Evolutionary conservation across 2,329 filamentous ascomycete genomes (phyloP).

Genomic region (Trichophyton rubrum): DNA sequence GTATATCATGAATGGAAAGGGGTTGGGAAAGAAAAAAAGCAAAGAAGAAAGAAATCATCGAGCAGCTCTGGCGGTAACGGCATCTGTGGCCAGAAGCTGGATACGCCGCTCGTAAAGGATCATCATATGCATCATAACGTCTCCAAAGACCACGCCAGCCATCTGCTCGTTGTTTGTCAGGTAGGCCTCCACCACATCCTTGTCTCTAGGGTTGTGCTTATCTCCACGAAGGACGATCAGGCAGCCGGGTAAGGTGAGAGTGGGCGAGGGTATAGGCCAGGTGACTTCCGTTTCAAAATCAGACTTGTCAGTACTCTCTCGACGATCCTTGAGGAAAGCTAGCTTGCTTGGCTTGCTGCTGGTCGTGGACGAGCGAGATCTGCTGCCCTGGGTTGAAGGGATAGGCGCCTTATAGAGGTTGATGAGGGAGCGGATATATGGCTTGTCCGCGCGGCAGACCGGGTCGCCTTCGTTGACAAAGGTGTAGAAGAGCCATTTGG

Average conservation of each 20-base stretch:
- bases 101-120: slow-evolving; percentile 59
- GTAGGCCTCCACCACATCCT: slow-evolving; percentile 51
- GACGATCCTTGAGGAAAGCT: slow-evolving; percentile 6
- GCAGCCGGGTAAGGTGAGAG: slow-evolving; percentile 57
- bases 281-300: slow-evolving; percentile 12
- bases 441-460: slow-evolving; percentile 61
- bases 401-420: slow-evolving; percentile 55
- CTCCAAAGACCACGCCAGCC: slow-evolving; percentile 62
- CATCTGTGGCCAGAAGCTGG: slow-evolving; percentile 57
- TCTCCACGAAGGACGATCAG: slow-evolving; percentile 51
- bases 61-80: slow-evolving; percentile 41
- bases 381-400: slow-evolving; percentile 18
- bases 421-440: slow-evolving; percentile 60
- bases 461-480: slow-evolving; percentile 84
- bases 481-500: slow-evolving; percentile 61
- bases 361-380: slow-evolving; percentile 11
- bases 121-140: slow-evolving; percentile 72
- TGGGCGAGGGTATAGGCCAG: slow-evolving; percentile 55
- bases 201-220: slow-evolving; percentile 35
- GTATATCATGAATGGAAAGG: neutral
- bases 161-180: slow-evolving; percentile 56
- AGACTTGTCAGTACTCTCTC: neutral
- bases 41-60: neutral
- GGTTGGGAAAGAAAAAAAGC: neutral
- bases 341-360: slow-evolving; percentile 7